These are phyloP conservation scores for Entomortierella beljakovae DNA, from an alignment of 192 early-diverging fungal species.

Conservation along the genomic window DNA sequence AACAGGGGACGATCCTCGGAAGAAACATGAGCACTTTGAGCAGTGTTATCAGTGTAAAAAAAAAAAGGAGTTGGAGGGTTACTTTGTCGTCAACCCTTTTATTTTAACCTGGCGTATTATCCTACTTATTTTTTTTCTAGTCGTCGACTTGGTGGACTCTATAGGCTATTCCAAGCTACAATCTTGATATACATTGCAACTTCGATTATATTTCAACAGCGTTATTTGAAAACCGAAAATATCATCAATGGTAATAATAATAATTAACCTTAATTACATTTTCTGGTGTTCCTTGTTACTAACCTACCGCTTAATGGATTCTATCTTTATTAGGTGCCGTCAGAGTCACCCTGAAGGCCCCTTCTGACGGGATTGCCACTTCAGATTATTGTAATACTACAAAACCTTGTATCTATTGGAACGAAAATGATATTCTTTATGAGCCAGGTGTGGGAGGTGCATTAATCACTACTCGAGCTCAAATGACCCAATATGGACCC, in stretches of 20 bases:
- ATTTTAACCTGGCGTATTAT: not conserved
- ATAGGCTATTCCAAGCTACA: constrained; percentile 37
- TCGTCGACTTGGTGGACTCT: constrained; percentile 36
- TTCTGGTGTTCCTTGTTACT: no score
- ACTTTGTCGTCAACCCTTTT: not conserved
- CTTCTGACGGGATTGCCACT: constrained; percentile 19
- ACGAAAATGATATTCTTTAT: constrained; percentile 44
- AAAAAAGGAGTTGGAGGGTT: no score
- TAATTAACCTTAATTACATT: no score
- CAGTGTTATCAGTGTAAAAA: no score
- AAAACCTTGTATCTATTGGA: constrained; percentile 35
- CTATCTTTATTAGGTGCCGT: constrained; percentile 25
- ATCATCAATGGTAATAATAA: constrained; percentile 35
- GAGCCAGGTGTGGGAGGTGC: constrained; percentile 42
- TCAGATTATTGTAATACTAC: constrained; percentile 20
- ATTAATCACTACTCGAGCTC: constrained; percentile 49
- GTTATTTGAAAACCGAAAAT: constrained; percentile 49
- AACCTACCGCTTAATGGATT: not conserved
- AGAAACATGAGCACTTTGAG: no score
- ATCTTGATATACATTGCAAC: constrained; percentile 40
- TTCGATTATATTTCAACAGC: constrained; percentile 44
- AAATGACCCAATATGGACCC: constrained; percentile 35
- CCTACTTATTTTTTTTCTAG: constrained; percentile 1
- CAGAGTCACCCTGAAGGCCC: constrained; percentile 43
- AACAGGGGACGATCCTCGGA: no score